Conservation (phyloP, 148 eudicot species). For the Pharnaceum exiguum region DNA sequence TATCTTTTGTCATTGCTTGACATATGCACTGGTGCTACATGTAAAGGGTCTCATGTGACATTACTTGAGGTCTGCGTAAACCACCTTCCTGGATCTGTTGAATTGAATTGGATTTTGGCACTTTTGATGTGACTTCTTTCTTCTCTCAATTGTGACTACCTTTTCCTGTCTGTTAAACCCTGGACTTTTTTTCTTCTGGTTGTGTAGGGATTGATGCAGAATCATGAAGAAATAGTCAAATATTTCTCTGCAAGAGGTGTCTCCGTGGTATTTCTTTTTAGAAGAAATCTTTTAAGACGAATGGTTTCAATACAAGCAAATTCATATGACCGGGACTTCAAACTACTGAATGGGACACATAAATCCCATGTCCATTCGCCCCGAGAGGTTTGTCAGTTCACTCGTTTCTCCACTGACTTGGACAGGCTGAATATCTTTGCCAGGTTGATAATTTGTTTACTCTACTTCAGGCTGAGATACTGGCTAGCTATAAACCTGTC, state of each 20-base stretch:
- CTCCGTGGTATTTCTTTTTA: slow-evolving; percentile 71
- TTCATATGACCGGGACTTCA: slow-evolving; percentile 63
- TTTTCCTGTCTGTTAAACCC: background rate
- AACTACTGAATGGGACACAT: slow-evolving; percentile 77
- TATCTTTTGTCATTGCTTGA: no score
- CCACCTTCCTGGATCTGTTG: no score
- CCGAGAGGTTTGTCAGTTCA: slow-evolving; percentile 47
- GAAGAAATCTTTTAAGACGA: slow-evolving; percentile 80
- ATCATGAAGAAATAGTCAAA: slow-evolving; percentile 67
- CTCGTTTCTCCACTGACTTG: slow-evolving; percentile 15
- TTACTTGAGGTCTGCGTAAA: no score
- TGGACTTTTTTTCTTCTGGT: no score
- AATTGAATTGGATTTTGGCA: no score
- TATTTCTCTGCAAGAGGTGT: slow-evolving; percentile 79
- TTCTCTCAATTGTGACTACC: background rate
- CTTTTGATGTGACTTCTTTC: background rate
- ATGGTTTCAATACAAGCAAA: slow-evolving; percentile 84
- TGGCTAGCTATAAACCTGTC: slow-evolving; percentile 65
- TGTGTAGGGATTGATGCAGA: slow-evolving; percentile 68
- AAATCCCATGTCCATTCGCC: slow-evolving; percentile 83
- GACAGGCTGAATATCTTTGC: background rate
- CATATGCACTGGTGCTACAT: no score
- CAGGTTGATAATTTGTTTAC: background rate
- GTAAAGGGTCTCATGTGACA: no score
- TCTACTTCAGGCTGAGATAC: slow-evolving; percentile 60